Conservation (phyloP, 2,329 filamentous ascomycete species). For the Aspergillus spinulosporus region DNA sequence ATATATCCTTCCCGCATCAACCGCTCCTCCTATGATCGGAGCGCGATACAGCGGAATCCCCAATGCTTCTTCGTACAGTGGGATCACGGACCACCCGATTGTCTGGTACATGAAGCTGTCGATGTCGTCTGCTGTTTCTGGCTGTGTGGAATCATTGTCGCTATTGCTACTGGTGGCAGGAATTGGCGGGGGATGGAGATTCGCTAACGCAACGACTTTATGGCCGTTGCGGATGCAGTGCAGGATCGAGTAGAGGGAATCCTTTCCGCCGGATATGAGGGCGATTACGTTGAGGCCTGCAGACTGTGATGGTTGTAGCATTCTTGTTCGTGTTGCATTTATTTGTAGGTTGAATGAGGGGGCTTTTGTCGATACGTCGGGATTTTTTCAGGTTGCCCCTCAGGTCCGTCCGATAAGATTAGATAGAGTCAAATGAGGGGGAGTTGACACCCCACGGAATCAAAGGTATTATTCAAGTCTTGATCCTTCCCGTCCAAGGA, state of each 20-base stretch:
- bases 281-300: conserved; percentile 72
- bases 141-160: neutral
- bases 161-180: conserved; percentile 4
- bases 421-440: neutral
- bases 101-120: conserved; percentile 99
- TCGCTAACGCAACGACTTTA: conserved; percentile 80
- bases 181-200: conserved; percentile 67
- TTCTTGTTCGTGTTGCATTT: neutral
- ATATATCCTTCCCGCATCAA: conserved; percentile 74
- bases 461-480: too few species aligned
- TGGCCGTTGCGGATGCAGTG: conserved; percentile 89
- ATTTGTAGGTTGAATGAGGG: neutral
- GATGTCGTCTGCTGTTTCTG: conserved; percentile 60
- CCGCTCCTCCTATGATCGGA: conserved; percentile 69
- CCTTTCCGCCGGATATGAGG: conserved; percentile 92
- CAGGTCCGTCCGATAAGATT: neutral
- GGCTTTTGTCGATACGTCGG: neutral
- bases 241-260: conserved; percentile 89
- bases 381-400: neutral
- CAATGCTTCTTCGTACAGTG: conserved; percentile 77
- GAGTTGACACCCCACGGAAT: neutral
- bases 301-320: conserved; percentile 21
- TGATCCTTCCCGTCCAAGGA: too few species aligned
- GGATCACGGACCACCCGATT: conserved; percentile 82
- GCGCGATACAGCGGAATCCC: conserved; percentile 80